These are phyloP conservation scores for Ilyonectria sp. DNA, from an alignment of 2,329 filamentous ascomycete genomes.

Conservation along the genomic window DNA sequence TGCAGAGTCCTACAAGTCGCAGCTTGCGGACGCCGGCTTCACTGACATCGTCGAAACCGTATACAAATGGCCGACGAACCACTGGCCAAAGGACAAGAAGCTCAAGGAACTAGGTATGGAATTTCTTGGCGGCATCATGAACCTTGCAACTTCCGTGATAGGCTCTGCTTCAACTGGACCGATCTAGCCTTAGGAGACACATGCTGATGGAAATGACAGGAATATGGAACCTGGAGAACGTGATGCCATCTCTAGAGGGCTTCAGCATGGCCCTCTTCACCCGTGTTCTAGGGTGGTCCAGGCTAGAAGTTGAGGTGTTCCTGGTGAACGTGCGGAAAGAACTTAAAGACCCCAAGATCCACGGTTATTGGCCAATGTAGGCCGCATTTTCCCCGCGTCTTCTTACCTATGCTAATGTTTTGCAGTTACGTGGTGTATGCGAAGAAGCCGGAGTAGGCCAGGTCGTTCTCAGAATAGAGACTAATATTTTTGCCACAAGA, in stretches of 20 bases:
- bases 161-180: no score
- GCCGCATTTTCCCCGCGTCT: constrained; percentile 45
- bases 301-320: constrained; percentile 44
- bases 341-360: constrained; percentile 42
- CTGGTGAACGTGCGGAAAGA: constrained; percentile 45
- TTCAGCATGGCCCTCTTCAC: constrained; percentile 49
- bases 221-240: constrained; percentile 37
- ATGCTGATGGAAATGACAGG: no score
- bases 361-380: constrained; percentile 27
- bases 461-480: no score
- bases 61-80: constrained; percentile 63
- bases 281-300: constrained; percentile 43
- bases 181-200: no score
- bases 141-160: no score
- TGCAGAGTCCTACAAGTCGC: constrained; percentile 39
- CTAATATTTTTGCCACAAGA: constrained; percentile 37
- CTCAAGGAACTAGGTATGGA: constrained; percentile 63
- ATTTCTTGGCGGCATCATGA: neutral
- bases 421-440: constrained; percentile 4
- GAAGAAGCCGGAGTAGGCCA: constrained; percentile 5
- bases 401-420: constrained; percentile 45
- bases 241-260: constrained; percentile 41
- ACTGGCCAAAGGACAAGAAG: constrained; percentile 64
- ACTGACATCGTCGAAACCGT: constrained; percentile 60
- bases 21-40: constrained; percentile 65